Base-by-base conservation (phyloP, 768 basidiomycete genomes). In the Trametes cingulata region DNA sequence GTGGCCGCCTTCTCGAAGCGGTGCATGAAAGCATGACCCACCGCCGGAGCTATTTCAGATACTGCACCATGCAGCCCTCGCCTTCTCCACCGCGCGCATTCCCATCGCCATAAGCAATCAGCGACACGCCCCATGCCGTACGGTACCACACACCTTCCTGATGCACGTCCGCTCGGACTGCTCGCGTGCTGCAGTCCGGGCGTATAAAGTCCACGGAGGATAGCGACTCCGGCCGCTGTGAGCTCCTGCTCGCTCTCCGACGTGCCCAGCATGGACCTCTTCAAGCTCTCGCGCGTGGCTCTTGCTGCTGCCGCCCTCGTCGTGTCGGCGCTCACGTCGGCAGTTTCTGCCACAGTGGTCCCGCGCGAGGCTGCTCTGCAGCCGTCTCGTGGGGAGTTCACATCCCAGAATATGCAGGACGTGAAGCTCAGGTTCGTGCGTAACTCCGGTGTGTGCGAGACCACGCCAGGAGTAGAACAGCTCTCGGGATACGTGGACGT, bases 391-490 rank as follows among this genome's bases (percentile, higher is more conserved):
- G 55, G 46, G 15, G 64, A 65, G 36, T 67, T 70, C 58, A 52
- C 45, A 25, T 70, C 69, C 1, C n/a, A 62, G 10, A 15, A 57
- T 10, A 58, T 65, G 17, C 19, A 55, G 9, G 70, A 72, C 42
- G 67, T 68, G 12, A 67, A 59, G 17, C 64, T 86, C 5, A 78
- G 82, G 9, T 85, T 79, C 69, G 77, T 86, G 17, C 72, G 76
- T 4, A 77, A 87, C 63, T 86, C 86, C 1, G 85, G 84, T 0
- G 75, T 87, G 4, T 87, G 86, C 63, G 86, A 88, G 68, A 86
- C 85, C 9, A 86, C 86, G 0, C 80, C 84, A 0, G 80, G 80
- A 0, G 85, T 87, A 1, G 69, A 72, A 17, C 85, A 86, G 64
- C 75, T 84, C 40, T 86, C 84, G 0, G 87, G 87, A 1, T 89